A percentile compares a stretch with the other conserved stretches of the same genome.
Evolutionary conservation across 2,329 filamentous ascomycete species (phyloP).

Genomic region (Coniochaeta sp.): DNA sequence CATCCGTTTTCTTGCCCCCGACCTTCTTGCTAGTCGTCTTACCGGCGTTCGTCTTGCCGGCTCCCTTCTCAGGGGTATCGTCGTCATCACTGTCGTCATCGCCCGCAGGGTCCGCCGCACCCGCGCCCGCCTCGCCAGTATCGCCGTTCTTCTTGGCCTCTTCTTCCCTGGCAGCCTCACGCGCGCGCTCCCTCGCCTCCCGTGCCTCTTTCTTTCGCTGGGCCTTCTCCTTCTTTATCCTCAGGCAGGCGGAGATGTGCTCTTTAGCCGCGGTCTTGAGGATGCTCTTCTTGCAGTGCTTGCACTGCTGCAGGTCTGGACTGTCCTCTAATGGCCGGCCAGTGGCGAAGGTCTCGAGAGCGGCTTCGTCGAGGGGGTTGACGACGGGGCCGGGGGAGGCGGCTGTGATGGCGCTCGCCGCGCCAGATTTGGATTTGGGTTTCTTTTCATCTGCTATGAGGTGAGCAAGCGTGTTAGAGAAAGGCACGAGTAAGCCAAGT

Average conservation of each 20-base stretch:
- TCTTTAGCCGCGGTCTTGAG: conserved; percentile 66
- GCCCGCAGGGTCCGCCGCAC: conserved; percentile 31
- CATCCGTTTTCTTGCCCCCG: conserved; percentile 56
- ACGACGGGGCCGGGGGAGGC: conserved; percentile 49
- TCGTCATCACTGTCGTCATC: conserved; percentile 42
- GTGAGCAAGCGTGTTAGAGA: background rate
- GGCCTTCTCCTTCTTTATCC: conserved; percentile 76
- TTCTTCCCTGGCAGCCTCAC: conserved; percentile 52
- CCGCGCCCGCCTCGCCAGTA: conserved; percentile 32
- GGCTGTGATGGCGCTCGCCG: conserved; percentile 28
- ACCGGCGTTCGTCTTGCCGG: conserved; percentile 29
- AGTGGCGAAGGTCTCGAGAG: conserved; percentile 72
- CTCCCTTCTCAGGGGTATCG: conserved; percentile 35
- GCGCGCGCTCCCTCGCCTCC: conserved; percentile 61
- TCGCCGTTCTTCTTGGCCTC: conserved; percentile 45
- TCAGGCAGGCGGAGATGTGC: conserved; percentile 79
- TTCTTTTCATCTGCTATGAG: conserved; percentile 46
- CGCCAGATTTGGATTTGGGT: conserved; percentile 23
- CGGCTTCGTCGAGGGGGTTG: conserved; percentile 66
- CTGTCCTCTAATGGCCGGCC: conserved; percentile 75
- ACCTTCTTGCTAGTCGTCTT: conserved; percentile 51
- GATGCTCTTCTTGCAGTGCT: conserved; percentile 88
- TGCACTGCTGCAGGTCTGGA: conserved; percentile 77
- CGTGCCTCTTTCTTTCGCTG: conserved; percentile 70
- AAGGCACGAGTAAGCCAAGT: background rate